Base-by-base conservation (phyloP, 805 yeast genomes). In the Nakazawaea molendinolei region DNA sequence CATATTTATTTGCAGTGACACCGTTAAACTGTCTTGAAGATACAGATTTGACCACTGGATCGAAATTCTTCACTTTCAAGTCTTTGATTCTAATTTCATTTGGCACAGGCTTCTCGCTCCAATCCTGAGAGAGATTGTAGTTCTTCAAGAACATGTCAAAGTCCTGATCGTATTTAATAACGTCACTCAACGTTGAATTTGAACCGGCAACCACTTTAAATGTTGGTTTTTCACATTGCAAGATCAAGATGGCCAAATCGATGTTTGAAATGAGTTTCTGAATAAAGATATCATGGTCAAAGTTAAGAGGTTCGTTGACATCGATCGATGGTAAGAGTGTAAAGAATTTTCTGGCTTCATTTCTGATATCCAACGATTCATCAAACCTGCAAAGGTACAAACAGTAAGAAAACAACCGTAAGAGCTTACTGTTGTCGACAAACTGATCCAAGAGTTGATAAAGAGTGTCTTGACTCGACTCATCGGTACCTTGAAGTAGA, bases 311-410 rank as follows among this genome's bases (percentile, higher is more conserved):
- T 15, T 45, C 38, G 25, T 41, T 33, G 21, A 42, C 20, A 21
- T 34, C 37, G 2, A 36, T 23, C 13, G 50, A 43, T 21, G 71
- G 68, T 32, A 86, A 61, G 3, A 90, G 59, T 0, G 86, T 71
- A 17, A 73, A 62, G 20, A 86, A 63, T 60, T 80, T 67, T 46
- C 98, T 67, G 0, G 95, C 86, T 41, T 90, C 68, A 52, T 92
- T 97, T 41, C 97, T 69, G 1, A 85, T 72, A 51, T 86, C 95
- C 47, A 76, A 75, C 3, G 74, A 71, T 5, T 69, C 64, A 53
- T 92, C 99, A 52, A 78, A 84, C 44, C 79, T 76, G 9, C 84
- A 73, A 32, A 86, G 60, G 15, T 76, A 74, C 28, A 86, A 55
- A 1, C 74, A 71, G 46, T 77, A 67, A 16, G 72, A 66, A 53